phyloP scores from a whole-genome alignment of 768 basidiomycete species.

The Mycena polygramma region DNA sequence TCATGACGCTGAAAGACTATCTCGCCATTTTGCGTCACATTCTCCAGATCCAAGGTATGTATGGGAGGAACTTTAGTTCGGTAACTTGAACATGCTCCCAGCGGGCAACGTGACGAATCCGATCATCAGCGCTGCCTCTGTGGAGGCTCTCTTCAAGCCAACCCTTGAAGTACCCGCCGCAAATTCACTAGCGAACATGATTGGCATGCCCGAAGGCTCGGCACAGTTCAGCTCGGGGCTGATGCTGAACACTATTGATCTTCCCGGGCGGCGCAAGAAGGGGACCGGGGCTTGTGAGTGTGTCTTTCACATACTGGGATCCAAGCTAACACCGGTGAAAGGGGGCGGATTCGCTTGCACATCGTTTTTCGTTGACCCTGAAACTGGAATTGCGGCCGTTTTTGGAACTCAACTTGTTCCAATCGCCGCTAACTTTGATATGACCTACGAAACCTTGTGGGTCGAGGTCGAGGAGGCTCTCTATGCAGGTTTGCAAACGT shows the following conservation, averaged over 20 bases:
- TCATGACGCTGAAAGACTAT: constrained; percentile 47
- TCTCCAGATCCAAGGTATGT: constrained; percentile 46
- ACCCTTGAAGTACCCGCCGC: constrained; percentile 41
- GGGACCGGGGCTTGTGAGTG: constrained; percentile 50
- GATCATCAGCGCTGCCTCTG: constrained; percentile 40
- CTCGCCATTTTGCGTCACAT: constrained; percentile 49
- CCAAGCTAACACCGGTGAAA: constrained; percentile 17
- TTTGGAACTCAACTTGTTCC: constrained; percentile 49
- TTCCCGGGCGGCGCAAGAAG: constrained; percentile 45
- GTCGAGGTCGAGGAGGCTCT: constrained; percentile 45
- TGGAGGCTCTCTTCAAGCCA: constrained; percentile 45
- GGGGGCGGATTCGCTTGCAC: constrained; percentile 55
- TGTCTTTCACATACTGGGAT: neutral
- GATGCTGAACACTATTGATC: constrained; percentile 45
- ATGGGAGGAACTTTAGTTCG: neutral
- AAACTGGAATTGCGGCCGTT: constrained; percentile 50
- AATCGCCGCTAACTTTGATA: neutral
- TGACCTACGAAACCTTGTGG: constrained; percentile 32
- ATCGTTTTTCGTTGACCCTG: constrained; percentile 50
- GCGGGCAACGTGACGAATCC: constrained; percentile 40
- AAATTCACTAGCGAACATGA: constrained; percentile 33
- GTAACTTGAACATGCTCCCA: constrained; percentile 10
- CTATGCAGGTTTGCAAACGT: constrained; percentile 39
- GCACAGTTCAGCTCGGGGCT: constrained; percentile 48
- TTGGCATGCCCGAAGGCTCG: constrained; percentile 34